Evolutionary conservation across 257 asterid species (phyloP), one percentile per base, ranked within the genome.

Genomic region (Scutellaria baicalensis): DNA sequence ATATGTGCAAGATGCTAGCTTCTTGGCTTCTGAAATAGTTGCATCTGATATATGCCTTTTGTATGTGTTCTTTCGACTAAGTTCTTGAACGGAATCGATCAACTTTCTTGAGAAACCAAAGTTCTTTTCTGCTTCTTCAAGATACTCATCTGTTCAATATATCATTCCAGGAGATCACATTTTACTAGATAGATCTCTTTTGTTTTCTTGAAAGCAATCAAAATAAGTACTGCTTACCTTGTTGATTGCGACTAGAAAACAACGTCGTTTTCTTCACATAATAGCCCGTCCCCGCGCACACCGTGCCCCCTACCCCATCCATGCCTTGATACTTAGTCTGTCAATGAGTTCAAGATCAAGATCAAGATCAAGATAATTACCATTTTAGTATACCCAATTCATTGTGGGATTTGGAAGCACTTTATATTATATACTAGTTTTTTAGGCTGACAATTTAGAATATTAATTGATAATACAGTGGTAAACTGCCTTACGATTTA

Each of bases 261-360:
- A 90, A 78, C 9, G 97, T 77, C 75, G 79, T 85, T 74, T 88
- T 90, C 81, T 80, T 83, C 79, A 90, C 33, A 71, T 80, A 90
- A 77, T 90, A 90, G 7, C 97, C 93, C 0, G 95, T 86, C 14
- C 95, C 97, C 1, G 97, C 50, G 42, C 97, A 90, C 18, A 82
- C 81, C 0, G 90, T 72, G 56, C 95, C 95, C 2, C 85, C 78
- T 69, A 75, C 12, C 33, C 97, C 97, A 71, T 90, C 97, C 97
- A 90, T 90, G 20, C 97, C 97, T 88, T 88, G 97, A 69, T 84
- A 88, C 76, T 88, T 88, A 0, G 91, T 90, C 97, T 90, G 79
- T 63, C 42, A 68, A 16, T 4, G 17, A 21, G 64, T 14, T 60
- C 39, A 64, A 35, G 20, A 59, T 27, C 33, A 27, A 27, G 33